phyloP scores from a whole-genome alignment of 2,329 filamentous ascomycete genomes.

The Fusarium austroafricanum region DNA sequence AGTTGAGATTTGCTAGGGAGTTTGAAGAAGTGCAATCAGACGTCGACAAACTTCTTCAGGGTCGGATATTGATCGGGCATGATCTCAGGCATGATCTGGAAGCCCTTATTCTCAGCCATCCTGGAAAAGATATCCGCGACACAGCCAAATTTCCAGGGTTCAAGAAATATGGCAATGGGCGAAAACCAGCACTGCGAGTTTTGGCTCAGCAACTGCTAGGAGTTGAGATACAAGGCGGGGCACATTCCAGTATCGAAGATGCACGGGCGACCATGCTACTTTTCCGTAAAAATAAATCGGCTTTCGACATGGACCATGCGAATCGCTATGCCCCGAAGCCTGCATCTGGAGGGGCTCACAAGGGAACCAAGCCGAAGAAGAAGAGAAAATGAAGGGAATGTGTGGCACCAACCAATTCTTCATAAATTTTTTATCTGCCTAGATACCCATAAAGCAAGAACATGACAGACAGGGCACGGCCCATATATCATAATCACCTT shows the following conservation, averaged over 20 bases:
- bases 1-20: constrained; percentile 75
- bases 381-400: constrained; percentile 51
- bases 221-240: constrained; percentile 71
- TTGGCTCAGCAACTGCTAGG: constrained; percentile 68
- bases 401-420: not conserved
- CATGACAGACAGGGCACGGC: not conserved
- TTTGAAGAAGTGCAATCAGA: constrained; percentile 83
- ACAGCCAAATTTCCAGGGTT: constrained; percentile 84
- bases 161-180: constrained; percentile 73
- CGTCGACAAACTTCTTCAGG: constrained; percentile 75
- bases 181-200: constrained; percentile 73
- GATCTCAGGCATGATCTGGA: constrained; percentile 83
- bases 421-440: not conserved
- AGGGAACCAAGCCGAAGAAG: constrained; percentile 57
- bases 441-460: constrained; percentile 39
- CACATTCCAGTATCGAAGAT: constrained; percentile 79
- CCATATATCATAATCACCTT: not conserved
- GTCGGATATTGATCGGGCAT: constrained; percentile 83
- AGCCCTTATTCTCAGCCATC: constrained; percentile 82
- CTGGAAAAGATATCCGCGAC: constrained; percentile 82
- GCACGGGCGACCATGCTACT: constrained; percentile 90
- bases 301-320: constrained; percentile 84
- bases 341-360: constrained; percentile 36
- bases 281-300: constrained; percentile 84
- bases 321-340: constrained; percentile 68